These are phyloP conservation scores for Carex sylvatica DNA, from an alignment of 202 grass and related monocot species.

Conservation along the genomic window DNA sequence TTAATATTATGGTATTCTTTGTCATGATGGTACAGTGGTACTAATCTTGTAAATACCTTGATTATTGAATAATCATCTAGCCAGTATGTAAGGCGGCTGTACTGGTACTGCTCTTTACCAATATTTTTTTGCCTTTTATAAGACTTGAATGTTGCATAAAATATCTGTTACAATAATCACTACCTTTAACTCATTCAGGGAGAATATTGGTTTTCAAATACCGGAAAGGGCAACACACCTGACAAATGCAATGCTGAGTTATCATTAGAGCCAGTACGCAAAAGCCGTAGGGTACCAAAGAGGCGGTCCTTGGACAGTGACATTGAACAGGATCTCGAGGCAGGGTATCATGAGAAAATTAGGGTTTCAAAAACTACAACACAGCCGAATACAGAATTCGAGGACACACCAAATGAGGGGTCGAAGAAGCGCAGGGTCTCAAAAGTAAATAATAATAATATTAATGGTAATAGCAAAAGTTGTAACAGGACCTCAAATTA, in stretches of 20 bases:
- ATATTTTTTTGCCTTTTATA: neutral
- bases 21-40: neutral
- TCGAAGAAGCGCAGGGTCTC: constrained; percentile 57
- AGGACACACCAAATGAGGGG: constrained; percentile 43
- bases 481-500: constrained; percentile 50
- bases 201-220: constrained; percentile 38
- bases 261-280: constrained; percentile 57
- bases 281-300: constrained; percentile 87
- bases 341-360: constrained; percentile 65
- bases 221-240: constrained; percentile 28
- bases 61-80: neutral
- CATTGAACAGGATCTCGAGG: constrained; percentile 70
- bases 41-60: neutral
- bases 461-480: constrained; percentile 18
- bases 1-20: neutral
- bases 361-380: constrained; percentile 40
- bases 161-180: constrained; percentile 20
- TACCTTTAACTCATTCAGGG: constrained; percentile 14
- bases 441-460: constrained; percentile 31
- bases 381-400: constrained; percentile 39
- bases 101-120: neutral
- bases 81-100: neutral
- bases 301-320: constrained; percentile 51
- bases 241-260: constrained; percentile 39
- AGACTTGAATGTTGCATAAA: constrained; percentile 7